Base-by-base conservation (phyloP, 805 yeast genomes). In the Teunomyces aglyptinius region DNA sequence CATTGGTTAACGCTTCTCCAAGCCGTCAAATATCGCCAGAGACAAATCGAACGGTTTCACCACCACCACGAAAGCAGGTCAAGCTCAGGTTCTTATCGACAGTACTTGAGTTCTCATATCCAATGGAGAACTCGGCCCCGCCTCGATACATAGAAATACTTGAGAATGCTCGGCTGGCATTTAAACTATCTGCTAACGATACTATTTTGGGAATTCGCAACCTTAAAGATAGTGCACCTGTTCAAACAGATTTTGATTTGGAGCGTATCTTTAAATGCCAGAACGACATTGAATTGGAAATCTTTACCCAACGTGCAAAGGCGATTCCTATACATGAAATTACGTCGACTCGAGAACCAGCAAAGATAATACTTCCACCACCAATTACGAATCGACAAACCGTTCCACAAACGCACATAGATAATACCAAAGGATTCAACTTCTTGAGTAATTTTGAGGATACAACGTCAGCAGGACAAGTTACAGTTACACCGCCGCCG, bases 71-170 rank as follows among this genome's bases (percentile, higher is more conserved):
- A 24, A 70, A 68, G 45, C 49, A 54, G 18, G 77, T 73, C 2
- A 47, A 67, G 4, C 64, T 86, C 19, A 73, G 71, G 47, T 86
- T 80, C 58, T 74, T 79, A 11, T 69, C 77, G 6, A 76, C 78
- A 29, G 71, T 69, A 22, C 76, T 90, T 44, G 78, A 82, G 38
- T 85, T 91, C 57, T 76, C 80, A 3, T 91, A 77, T 62, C 80
- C 86, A 11, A 74, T 81, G 4, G 64, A 73, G 40, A 79, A 81
- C 51, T 80, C 85, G 38, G 85, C 96, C 0, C 85, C 95, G 5
- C 98, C 98, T 2, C 84, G 94, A 0, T 68, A 83, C 33, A 58
- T 76, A 24, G 98, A 91, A 64, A 66, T 91, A n/a, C 56, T 89
- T 10, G 87, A 86, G 47, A 90, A 89, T 60, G 89, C 89, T 12